A percentile compares a stretch with the other conserved stretches of the same genome.
phyloP scores from a whole-genome alignment of 225 moss, liverwort and hornwort genomes.

The Thuidium tamariscinum region DNA sequence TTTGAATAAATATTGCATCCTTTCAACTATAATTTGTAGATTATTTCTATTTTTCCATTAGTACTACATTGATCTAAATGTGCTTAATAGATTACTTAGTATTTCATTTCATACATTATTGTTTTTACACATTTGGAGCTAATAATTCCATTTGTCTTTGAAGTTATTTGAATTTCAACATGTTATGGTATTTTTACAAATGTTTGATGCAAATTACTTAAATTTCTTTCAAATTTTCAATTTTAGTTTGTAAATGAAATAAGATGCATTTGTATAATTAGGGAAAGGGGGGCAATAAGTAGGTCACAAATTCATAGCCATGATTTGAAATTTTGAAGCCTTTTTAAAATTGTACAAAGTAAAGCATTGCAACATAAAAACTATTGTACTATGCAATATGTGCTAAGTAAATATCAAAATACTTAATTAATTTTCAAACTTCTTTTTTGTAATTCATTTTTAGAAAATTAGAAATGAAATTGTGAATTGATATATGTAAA shows the following conservation, averaged over 20 bases:
- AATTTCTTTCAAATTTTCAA: not conserved
- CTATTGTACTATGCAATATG: not conserved
- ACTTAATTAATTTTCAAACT: not conserved
- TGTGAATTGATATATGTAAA: not conserved
- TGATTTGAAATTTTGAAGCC: not conserved
- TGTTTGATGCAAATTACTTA: no score
- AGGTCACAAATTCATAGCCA: not conserved
- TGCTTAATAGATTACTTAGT: not conserved
- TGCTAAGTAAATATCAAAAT: not conserved
- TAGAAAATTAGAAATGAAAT: not conserved
- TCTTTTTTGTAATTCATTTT: not conserved
- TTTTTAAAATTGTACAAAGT: not conserved
- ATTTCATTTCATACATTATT: not conserved
- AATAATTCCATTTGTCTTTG: no score
- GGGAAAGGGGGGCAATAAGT: fast-evolving
- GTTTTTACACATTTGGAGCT: no score
- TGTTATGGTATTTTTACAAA: no score
- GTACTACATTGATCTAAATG: no score
- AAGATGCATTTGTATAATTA: not conserved
- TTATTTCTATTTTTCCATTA: no score
- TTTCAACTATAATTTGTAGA: no score
- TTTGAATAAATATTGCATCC: no score
- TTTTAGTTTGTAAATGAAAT: not conserved
- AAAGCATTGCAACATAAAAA: not conserved
- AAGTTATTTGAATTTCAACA: no score